These are phyloP conservation scores for Dendrobium officinale DNA, from an alignment of 106 monocot genomes.

Conservation along the genomic window DNA sequence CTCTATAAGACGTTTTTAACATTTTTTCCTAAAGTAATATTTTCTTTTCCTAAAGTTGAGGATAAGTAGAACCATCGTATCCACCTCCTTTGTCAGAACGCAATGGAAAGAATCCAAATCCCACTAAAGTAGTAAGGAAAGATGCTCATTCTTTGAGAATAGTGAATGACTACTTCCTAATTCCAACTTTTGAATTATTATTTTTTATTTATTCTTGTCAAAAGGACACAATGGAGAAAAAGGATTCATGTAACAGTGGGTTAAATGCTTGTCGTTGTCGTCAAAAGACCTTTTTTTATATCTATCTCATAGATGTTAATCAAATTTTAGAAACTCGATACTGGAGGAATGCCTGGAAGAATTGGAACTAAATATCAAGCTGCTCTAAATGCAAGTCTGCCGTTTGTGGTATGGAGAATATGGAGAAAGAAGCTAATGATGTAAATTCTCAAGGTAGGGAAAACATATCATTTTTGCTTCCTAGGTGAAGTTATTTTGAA, in stretches of 20 bases:
- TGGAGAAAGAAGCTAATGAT: conserved; percentile 62
- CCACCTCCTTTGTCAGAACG: conserved; percentile 24
- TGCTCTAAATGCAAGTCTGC: conserved; percentile 56
- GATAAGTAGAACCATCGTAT: conserved; percentile 18
- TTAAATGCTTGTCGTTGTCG: too few relatives aligned
- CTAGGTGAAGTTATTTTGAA: background rate
- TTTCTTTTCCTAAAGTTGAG: background rate
- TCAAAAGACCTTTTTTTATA: background rate
- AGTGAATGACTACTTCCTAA: conserved; percentile 33
- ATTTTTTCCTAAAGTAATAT: background rate
- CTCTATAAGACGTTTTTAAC: background rate
- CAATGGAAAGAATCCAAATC: conserved; percentile 51
- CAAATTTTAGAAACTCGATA: conserved; percentile 68
- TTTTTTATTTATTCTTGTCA: background rate
- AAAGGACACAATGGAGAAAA: too few relatives aligned
- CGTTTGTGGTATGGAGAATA: conserved; percentile 41
- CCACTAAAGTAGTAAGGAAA: conserved; percentile 69
- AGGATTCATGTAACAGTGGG: too few relatives aligned
- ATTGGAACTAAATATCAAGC: conserved; percentile 79
- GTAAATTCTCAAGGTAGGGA: conserved; percentile 49
- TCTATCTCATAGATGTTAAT: conserved; percentile 3
- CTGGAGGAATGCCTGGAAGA: conserved; percentile 92
- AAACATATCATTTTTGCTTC: background rate
- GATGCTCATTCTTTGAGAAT: conserved; percentile 77
- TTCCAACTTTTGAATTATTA: background rate